Evolutionary conservation across 768 basidiomycete genomes (phyloP).

Genomic region (Mycena belliarum): DNA sequence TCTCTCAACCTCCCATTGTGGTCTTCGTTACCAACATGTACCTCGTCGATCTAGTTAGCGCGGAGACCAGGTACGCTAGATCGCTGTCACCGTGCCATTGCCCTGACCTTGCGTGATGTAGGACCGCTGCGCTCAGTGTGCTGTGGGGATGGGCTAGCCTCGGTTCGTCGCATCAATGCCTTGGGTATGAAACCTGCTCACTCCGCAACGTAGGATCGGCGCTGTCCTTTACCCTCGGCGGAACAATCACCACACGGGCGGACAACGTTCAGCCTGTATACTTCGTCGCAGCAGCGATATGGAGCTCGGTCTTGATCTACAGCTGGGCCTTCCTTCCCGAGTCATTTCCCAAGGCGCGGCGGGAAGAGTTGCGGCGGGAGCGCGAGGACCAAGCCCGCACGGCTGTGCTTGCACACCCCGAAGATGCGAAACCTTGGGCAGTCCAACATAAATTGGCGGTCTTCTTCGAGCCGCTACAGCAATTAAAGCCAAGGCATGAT

Average conservation of each 20-base stretch:
- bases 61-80: conserved; percentile 26
- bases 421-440: too few relatives aligned
- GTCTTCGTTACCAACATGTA: conserved; percentile 29
- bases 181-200: background rate
- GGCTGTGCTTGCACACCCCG: too few relatives aligned
- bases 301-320: conserved; percentile 23
- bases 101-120: background rate
- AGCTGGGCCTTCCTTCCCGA: conserved; percentile 29
- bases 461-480: conserved; percentile 27
- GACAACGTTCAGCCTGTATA: conserved; percentile 27
- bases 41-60: conserved; percentile 28
- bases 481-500: conserved; percentile 23
- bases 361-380: conserved; percentile 18
- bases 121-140: conserved; percentile 28
- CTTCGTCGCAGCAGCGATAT: conserved; percentile 20
- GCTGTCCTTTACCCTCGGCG: conserved; percentile 30
- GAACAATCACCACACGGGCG: conserved; percentile 29
- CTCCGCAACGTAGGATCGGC: conserved; percentile 22
- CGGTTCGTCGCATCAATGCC: conserved; percentile 17
- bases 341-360: conserved; percentile 29
- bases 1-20: conserved; percentile 11
- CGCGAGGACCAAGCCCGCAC: background rate
- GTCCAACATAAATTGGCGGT: background rate
- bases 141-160: conserved; percentile 30
- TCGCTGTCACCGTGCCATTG: too few relatives aligned